A percentile compares a stretch with the other conserved stretches of the same genome.
Evolutionary conservation across 345 rosid genomes (phyloP).

Genomic region (Eutrema heterophyllum): DNA sequence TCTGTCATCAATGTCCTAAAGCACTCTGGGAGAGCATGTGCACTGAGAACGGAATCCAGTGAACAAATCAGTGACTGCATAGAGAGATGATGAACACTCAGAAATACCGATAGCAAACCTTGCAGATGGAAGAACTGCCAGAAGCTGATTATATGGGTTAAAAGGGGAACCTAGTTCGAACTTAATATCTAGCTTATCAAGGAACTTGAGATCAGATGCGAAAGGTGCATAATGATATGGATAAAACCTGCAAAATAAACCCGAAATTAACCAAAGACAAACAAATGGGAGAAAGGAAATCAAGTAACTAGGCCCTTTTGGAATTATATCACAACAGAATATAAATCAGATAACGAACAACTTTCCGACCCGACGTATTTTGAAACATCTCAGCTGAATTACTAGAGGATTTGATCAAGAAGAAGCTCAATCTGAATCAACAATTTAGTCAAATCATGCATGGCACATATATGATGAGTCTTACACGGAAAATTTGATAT

Average conservation of each 20-base stretch:
- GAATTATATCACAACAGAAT: not conserved
- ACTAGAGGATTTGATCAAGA: not conserved
- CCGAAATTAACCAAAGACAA: not conserved
- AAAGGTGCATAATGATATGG: conserved; percentile 98
- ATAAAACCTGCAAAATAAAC: conserved; percentile 66
- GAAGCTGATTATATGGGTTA: conserved; percentile 88
- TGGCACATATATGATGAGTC: not conserved
- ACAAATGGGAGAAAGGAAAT: not conserved
- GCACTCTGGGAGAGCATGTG: conserved; percentile 87
- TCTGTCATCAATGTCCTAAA: conserved; percentile 84
- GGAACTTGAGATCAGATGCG: conserved; percentile 91
- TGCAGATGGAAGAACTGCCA: conserved; percentile 96
- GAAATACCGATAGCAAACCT: conserved; percentile 42
- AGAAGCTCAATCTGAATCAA: not conserved
- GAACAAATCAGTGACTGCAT: conserved; percentile 9
- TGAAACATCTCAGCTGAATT: not conserved
- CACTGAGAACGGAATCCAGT: conserved; percentile 41
- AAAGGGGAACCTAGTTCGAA: conserved; percentile 80
- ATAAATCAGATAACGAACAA: not conserved
- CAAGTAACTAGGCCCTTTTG: not conserved
- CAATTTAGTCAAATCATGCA: not conserved
- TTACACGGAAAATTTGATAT: not conserved
- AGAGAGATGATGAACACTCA: not conserved
- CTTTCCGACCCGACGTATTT: not conserved
- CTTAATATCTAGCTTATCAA: conserved; percentile 56